phyloP scores from a whole-genome alignment of 345 rosid genomes.

The Corymbia maculata region DNA sequence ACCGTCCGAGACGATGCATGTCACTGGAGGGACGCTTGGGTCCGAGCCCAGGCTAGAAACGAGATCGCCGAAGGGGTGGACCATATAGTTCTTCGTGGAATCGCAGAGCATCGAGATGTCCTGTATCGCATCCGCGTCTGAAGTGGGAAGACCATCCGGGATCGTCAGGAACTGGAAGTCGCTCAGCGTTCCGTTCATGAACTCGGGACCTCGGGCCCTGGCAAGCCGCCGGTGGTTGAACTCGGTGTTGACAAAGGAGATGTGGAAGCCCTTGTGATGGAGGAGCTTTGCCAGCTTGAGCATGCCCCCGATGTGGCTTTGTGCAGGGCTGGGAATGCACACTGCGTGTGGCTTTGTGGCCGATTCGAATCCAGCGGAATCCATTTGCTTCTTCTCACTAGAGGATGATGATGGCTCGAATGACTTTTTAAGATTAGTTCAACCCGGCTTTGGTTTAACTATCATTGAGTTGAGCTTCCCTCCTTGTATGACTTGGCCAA shows the following conservation, averaged over 20 bases:
- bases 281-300: conserved; percentile 12
- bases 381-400: background rate
- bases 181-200: background rate
- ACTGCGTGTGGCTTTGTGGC: conserved; percentile 2
- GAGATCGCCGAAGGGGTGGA: background rate
- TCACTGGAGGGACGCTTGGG: background rate
- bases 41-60: background rate
- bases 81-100: background rate
- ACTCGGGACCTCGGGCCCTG: background rate
- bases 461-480: background rate
- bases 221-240: conserved; percentile 8
- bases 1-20: background rate
- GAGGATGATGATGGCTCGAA: background rate
- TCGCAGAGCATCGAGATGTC: background rate
- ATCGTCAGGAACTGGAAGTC: background rate
- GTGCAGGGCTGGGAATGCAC: conserved; percentile 2
- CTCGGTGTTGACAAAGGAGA: conserved; percentile 11
- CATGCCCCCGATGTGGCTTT: conserved; percentile 13
- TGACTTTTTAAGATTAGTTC: background rate
- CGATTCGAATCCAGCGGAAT: background rate
- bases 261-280: conserved; percentile 5
- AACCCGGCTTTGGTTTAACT: background rate
- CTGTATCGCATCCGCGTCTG: background rate
- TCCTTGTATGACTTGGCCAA: background rate
- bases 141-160: background rate